Evolutionary conservation across 257 asterid species (phyloP).

Genomic region (Jasminum sambac): DNA sequence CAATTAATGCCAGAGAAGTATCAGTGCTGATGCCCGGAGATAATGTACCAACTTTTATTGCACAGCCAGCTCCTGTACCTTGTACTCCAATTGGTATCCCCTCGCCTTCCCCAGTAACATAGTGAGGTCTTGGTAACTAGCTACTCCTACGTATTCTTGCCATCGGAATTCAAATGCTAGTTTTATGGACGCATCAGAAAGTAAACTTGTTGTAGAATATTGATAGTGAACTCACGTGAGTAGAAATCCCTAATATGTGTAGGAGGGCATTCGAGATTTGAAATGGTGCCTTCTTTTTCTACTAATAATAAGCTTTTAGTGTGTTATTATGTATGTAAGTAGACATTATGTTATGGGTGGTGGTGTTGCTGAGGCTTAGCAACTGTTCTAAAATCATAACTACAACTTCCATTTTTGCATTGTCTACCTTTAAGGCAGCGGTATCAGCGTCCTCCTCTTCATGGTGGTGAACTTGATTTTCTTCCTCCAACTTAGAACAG

Average conservation of each 20-base stretch:
- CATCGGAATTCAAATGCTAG: constrained; percentile 2
- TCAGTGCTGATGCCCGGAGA: constrained; percentile 93
- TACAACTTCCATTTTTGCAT: too few species aligned
- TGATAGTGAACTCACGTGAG: not conserved
- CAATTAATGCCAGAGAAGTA: constrained; percentile 62
- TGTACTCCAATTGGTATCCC: constrained; percentile 66
- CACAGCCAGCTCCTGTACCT: constrained; percentile 83
- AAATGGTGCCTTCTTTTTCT: constrained; percentile 19
- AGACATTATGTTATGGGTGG: constrained; percentile 16
- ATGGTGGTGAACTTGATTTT: too few species aligned
- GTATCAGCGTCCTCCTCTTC: too few species aligned
- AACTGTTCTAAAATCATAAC: too few species aligned
- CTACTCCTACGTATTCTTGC: constrained; percentile 21
- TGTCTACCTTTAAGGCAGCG: too few species aligned
- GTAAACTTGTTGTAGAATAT: not conserved
- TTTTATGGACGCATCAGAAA: not conserved
- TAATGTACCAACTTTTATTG: constrained; percentile 71
- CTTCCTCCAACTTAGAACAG: too few species aligned
- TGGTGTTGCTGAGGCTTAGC: too few species aligned
- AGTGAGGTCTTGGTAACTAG: not conserved
- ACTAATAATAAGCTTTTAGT: constrained; percentile 16
- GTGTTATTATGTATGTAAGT: constrained; percentile 24
- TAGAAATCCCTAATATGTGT: not conserved
- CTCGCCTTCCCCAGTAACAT: constrained; percentile 58
- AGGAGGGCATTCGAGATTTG: constrained; percentile 19